Percentiles rank a stretch among this genome's conserved stretches.
phyloP scores from a whole-genome alignment of 2,329 filamentous ascomycete species.

The Didymella glomerata region DNA sequence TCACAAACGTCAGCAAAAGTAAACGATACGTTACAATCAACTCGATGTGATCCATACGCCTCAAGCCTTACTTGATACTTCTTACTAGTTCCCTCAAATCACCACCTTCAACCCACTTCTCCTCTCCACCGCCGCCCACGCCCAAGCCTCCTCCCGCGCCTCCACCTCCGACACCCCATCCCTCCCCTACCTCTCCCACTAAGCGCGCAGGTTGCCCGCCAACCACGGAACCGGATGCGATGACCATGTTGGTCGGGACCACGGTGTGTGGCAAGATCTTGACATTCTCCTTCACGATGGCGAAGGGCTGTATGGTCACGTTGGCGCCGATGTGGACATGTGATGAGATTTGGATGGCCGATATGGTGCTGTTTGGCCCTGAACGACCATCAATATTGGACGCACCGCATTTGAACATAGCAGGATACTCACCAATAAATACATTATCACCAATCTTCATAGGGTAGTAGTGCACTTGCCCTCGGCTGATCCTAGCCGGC shows the following conservation, averaged over 20 bases:
- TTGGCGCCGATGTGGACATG: conserved; percentile 86
- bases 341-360: conserved; percentile 82
- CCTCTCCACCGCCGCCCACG: conserved; percentile 52
- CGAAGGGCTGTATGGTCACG: conserved; percentile 83
- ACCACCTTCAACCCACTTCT: conserved; percentile 60
- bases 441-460: conserved; percentile 95
- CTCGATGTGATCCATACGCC: background rate
- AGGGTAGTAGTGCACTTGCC: conserved; percentile 79
- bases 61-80: conserved; percentile 49
- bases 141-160: conserved; percentile 46
- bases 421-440: conserved; percentile 73
- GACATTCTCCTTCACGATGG: conserved; percentile 92
- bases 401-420: background rate
- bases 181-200: conserved; percentile 59
- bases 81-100: conserved; percentile 59
- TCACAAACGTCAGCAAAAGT: background rate
- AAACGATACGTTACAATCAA: background rate
- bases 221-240: conserved; percentile 92
- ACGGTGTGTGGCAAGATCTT: conserved; percentile 85
- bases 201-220: conserved; percentile 63
- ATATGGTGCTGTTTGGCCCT: conserved; percentile 70
- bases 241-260: conserved; percentile 86
- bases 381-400: background rate
- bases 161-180: conserved; percentile 58
- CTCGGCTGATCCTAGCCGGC: conserved; percentile 82